phyloP scores from a whole-genome alignment of 1,284 basidiomycete species.

The Apiotrichum gracile region DNA sequence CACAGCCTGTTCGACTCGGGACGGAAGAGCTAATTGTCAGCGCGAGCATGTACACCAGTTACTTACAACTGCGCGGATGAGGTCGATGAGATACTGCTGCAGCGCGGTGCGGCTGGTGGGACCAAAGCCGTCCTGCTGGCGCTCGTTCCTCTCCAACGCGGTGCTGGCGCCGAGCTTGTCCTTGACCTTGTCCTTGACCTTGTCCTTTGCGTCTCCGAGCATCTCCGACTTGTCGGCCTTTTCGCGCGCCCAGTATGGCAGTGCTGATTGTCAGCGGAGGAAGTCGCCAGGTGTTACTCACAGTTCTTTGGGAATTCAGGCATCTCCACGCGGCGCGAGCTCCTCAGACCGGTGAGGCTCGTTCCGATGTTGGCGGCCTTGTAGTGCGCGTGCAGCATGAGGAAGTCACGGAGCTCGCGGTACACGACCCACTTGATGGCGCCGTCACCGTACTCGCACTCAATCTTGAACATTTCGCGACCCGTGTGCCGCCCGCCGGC shows the following conservation, averaged over 20 bases:
- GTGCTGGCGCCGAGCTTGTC: neutral
- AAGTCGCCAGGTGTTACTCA: neutral
- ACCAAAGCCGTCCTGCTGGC: constrained; percentile 55
- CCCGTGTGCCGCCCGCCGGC: constrained; percentile 26
- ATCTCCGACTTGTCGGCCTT: neutral
- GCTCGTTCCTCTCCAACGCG: constrained; percentile 14
- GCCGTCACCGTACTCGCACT: constrained; percentile 94
- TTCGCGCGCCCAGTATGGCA: constrained; percentile 59
- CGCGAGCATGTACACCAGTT: too few relatives aligned
- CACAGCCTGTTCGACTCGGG: constrained; percentile 86
- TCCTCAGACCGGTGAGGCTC: constrained; percentile 48
- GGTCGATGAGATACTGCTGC: constrained; percentile 80
- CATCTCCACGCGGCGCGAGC: constrained; percentile 64
- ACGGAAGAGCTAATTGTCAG: constrained; percentile 74
- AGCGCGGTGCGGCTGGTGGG: constrained; percentile 70
- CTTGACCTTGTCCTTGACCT: neutral
- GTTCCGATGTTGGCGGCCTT: constrained; percentile 67
- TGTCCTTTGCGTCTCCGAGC: constrained; percentile 54
- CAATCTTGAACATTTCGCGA: constrained; percentile 46
- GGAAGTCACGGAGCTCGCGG: constrained; percentile 85
- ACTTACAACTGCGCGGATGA: constrained; percentile 82
- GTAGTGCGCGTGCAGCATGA: constrained; percentile 87
- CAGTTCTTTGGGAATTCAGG: constrained; percentile 80
- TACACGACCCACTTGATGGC: constrained; percentile 94
- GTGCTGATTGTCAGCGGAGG: constrained; percentile 49